phyloP scores from a whole-genome alignment of 2,329 filamentous ascomycete genomes.

The Colletotrichum chlorophyti region DNA sequence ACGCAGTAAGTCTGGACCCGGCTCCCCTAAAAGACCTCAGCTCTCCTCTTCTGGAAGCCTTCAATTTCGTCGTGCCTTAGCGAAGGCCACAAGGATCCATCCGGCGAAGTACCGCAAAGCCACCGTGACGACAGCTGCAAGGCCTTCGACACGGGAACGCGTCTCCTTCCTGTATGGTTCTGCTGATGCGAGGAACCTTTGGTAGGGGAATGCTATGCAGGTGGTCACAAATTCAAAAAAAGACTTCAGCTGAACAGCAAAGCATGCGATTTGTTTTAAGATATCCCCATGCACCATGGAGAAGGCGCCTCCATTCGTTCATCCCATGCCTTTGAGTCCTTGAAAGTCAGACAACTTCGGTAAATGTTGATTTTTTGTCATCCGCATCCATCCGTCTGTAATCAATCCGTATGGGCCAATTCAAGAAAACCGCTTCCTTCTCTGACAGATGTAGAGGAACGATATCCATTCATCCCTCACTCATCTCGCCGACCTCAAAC shows the following conservation, averaged over 20 bases:
- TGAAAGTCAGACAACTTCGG: not conserved
- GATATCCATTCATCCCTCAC: not conserved
- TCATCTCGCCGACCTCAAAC: not conserved
- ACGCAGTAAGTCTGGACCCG: no score
- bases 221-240: not conserved
- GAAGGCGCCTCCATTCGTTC: conserved; percentile 7
- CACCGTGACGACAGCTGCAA: conserved; percentile 9
- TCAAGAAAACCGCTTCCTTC: conserved; percentile 18
- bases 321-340: conserved; percentile 1
- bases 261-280: conserved; percentile 12
- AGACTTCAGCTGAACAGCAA: no score
- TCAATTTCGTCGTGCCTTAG: conserved; percentile 18
- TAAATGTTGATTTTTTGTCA: not conserved
- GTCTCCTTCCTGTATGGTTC: no score
- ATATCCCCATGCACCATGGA: conserved; percentile 18
- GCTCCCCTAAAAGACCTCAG: conserved; percentile 3
- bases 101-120: conserved; percentile 4
- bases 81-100: conserved; percentile 7
- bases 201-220: no score
- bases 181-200: no score
- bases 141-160: no score
- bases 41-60: conserved; percentile 15
- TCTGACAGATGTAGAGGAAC: not conserved
- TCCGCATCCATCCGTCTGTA: not conserved
- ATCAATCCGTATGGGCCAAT: conserved; percentile 15